Evolutionary conservation across 176 grass and related monocot genomes (phyloP).

Genomic region (Coix lacrymajobi): DNA sequence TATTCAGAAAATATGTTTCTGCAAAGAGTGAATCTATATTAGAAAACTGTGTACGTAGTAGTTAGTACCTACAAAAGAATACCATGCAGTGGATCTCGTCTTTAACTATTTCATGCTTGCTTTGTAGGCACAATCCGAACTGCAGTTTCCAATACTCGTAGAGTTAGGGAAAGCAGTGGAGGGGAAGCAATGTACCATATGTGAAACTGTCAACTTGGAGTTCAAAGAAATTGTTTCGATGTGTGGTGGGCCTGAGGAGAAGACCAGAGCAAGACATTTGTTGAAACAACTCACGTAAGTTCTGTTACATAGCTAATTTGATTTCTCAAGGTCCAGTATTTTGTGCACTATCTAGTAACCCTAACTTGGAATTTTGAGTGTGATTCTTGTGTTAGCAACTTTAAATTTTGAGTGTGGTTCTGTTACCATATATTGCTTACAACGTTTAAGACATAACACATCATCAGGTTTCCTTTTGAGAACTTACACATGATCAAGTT

Average conservation of each 20-base stretch:
- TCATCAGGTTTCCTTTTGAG: background rate
- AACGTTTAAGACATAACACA: background rate
- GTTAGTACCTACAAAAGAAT: background rate
- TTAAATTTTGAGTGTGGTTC: background rate
- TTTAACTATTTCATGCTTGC: conserved; percentile 5
- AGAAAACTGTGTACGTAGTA: background rate
- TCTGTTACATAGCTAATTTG: conserved; percentile 7
- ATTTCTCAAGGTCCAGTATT: background rate
- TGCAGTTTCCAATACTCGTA: conserved; percentile 56
- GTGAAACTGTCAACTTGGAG: conserved; percentile 51
- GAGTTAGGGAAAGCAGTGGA: conserved; percentile 50
- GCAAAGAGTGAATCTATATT: background rate
- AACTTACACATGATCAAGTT: background rate
- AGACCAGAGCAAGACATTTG: conserved; percentile 50
- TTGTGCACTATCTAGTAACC: background rate
- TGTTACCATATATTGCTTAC: background rate
- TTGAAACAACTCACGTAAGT: conserved; percentile 69
- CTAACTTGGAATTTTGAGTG: background rate
- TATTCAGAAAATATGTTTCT: background rate
- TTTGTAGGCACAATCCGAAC: conserved; percentile 62
- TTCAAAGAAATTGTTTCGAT: conserved; percentile 77
- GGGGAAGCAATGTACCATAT: conserved; percentile 71
- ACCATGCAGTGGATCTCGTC: background rate
- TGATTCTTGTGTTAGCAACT: background rate
- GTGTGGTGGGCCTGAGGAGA: conserved; percentile 71